These are phyloP conservation scores for Xerocomellus intermedius DNA, from an alignment of 768 basidiomycete genomes.

Conservation along the genomic window DNA sequence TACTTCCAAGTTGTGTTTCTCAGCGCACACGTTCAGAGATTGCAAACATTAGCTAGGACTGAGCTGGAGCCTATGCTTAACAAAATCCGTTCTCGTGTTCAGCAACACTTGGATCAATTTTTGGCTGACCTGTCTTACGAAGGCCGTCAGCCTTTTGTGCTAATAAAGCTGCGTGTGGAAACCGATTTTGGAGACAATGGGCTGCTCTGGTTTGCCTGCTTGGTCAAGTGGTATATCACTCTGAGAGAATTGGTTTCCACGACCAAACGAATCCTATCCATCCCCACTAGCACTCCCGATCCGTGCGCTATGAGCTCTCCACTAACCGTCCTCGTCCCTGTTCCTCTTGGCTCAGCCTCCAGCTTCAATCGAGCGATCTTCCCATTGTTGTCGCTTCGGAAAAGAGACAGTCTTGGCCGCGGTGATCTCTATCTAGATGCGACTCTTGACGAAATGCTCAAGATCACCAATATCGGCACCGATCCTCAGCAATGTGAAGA, in stretches of 20 bases:
- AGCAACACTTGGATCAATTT: too few relatives aligned
- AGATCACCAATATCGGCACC: too few relatives aligned
- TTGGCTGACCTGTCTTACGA: too few relatives aligned
- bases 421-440: constrained; percentile 8
- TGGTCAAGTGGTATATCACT: not conserved
- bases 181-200: not conserved
- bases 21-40: too few relatives aligned
- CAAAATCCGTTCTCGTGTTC: not conserved
- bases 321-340: constrained; percentile 1
- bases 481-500: not conserved
- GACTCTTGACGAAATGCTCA: not conserved
- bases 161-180: not conserved
- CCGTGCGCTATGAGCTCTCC: not conserved
- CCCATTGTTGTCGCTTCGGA: not conserved
- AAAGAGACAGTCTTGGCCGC: not conserved
- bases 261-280: not conserved
- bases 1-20: too few relatives aligned
- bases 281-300: not conserved
- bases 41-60: too few relatives aligned
- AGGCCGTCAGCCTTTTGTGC: not conserved
- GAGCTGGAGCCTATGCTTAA: too few relatives aligned
- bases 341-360: constrained; percentile 5
- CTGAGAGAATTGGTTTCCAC: not conserved
- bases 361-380: constrained; percentile 4
- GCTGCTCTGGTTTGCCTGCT: not conserved